Percentiles rank a stretch among this genome's conserved stretches.
These are phyloP conservation scores for Phytophthora constricta DNA, from an alignment of 352 stramenopile genomes.

Conservation along the genomic window DNA sequence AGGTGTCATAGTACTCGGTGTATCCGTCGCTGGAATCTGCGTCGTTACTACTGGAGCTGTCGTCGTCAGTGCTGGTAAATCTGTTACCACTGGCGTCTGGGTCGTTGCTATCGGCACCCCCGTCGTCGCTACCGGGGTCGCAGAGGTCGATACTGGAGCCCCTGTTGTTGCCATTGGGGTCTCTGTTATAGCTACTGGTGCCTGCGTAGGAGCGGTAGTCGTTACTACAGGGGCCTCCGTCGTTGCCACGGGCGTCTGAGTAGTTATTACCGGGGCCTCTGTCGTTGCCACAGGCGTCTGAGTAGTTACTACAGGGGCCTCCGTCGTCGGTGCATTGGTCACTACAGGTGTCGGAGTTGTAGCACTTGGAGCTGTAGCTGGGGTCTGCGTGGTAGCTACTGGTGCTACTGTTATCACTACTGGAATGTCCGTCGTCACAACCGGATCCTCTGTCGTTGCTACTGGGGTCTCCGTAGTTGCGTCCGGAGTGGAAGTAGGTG, in stretches of 20 bases:
- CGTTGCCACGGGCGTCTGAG: not conserved
- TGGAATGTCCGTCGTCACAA: not conserved
- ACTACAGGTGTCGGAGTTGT: not conserved
- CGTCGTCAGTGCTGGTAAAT: not conserved
- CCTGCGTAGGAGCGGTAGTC: too few relatives aligned
- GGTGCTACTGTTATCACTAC: slow-evolving; percentile 9
- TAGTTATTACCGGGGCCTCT: not conserved
- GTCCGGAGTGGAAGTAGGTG: not conserved
- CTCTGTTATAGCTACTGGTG: not conserved
- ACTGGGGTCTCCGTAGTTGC: not conserved
- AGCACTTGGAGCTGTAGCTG: not conserved
- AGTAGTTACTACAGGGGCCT: not conserved
- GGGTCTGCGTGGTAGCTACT: not conserved
- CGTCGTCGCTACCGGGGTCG: not conserved
- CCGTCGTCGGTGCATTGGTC: not conserved
- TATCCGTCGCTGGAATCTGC: not conserved
- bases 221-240: not conserved
- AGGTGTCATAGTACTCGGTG: not conserved
- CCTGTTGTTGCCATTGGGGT: not conserved
- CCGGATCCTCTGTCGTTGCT: not conserved
- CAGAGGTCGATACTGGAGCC: not conserved
- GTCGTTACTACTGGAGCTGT: not conserved
- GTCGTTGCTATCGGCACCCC: not conserved
- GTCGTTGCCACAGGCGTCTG: not conserved
- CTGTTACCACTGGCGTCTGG: not conserved